Conservation (phyloP, 768 basidiomycete genomes). For the Aureoboletus auriporus region DNA sequence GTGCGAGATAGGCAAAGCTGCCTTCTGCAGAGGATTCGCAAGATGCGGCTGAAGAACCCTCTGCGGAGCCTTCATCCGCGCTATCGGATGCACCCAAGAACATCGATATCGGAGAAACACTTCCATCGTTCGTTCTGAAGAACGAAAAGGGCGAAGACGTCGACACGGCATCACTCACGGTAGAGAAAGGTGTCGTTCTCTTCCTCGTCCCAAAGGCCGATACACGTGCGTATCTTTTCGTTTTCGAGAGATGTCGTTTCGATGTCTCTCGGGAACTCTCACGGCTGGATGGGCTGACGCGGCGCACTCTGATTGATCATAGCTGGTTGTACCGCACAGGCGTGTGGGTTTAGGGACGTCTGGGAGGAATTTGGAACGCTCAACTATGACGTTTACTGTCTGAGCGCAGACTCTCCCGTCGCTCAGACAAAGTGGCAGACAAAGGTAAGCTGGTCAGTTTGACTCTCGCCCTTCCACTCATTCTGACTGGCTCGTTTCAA, state of each 20-base stretch:
- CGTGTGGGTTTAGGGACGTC: conserved; percentile 85
- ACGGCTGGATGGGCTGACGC: conserved; percentile 2
- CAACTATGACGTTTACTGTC: conserved; percentile 71
- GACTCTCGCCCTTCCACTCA: not conserved
- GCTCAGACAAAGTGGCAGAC: conserved; percentile 84
- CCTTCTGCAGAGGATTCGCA: conserved; percentile 1
- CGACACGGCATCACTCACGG: conserved; percentile 57
- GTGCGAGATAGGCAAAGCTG: conserved; percentile 15
- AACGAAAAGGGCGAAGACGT: conserved; percentile 84
- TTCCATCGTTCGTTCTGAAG: conserved; percentile 74
- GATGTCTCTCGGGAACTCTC: not conserved
- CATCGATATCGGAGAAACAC: conserved; percentile 68
- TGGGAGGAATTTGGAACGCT: conserved; percentile 70
- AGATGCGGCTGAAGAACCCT: not conserved
- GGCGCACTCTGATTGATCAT: not conserved
- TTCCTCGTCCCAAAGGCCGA: conserved; percentile 85
- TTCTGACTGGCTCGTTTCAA: conserved; percentile 2
- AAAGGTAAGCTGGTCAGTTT: conserved; percentile 48
- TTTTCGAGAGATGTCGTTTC: not conserved
- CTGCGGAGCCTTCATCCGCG: conserved; percentile 5
- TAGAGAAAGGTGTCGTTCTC: conserved; percentile 73
- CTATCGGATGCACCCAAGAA: conserved; percentile 4
- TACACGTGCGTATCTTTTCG: conserved; percentile 53
- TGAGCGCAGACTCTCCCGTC: conserved; percentile 72
- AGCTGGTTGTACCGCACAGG: conserved; percentile 92